phyloP scores from a whole-genome alignment of 2,329 filamentous ascomycete species.

The Nigrograna mackinnonii region DNA sequence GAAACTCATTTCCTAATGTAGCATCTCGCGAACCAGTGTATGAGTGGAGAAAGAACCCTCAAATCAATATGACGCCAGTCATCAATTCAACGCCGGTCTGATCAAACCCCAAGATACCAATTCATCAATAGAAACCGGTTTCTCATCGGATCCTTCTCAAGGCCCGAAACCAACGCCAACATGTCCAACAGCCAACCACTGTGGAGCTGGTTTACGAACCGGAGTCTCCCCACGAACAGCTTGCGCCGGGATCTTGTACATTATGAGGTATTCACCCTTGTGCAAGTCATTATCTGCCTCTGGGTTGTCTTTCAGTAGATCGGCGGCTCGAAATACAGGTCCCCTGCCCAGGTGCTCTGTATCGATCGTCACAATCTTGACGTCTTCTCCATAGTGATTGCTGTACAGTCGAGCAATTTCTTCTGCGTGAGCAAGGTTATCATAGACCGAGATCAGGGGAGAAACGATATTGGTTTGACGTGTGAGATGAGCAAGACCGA shows the following conservation, averaged over 20 bases:
- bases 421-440: slow-evolving; percentile 27
- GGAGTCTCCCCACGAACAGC: slow-evolving; percentile 32
- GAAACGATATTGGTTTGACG: slow-evolving; percentile 37
- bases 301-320: slow-evolving; percentile 20
- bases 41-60: too few relatives aligned
- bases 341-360: slow-evolving; percentile 32
- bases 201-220: too few relatives aligned
- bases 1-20: too few relatives aligned
- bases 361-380: slow-evolving; percentile 30
- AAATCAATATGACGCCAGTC: too few relatives aligned
- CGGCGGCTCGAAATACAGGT: slow-evolving; percentile 34
- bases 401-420: slow-evolving; percentile 24
- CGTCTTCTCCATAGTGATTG: slow-evolving; percentile 22
- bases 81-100: too few relatives aligned
- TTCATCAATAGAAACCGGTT: too few relatives aligned
- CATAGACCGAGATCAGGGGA: slow-evolving; percentile 39
- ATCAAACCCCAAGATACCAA: too few relatives aligned
- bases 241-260: slow-evolving; percentile 37
- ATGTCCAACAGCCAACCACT: too few relatives aligned
- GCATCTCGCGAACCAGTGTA: too few relatives aligned
- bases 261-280: slow-evolving; percentile 37
- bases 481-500: slow-evolving; percentile 8
- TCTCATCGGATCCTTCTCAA: too few relatives aligned
- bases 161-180: too few relatives aligned
- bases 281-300: slow-evolving; percentile 18